A percentile compares a stretch with the other conserved stretches of the same genome.
Evolutionary conservation across 176 grass and related monocot genomes (phyloP).

Genomic region (Rhynchospora pubera): DNA sequence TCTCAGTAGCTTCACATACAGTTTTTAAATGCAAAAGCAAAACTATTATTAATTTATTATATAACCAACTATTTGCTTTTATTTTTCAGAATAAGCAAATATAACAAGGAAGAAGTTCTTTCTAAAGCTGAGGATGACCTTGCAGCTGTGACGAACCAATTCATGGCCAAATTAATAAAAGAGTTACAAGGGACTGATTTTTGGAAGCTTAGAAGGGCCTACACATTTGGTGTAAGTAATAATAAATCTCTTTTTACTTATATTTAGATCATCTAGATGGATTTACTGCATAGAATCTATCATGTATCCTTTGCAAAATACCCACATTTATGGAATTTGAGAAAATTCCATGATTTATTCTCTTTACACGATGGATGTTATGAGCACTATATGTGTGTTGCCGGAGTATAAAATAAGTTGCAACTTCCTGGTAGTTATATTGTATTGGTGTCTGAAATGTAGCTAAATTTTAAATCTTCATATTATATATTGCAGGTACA

Average conservation of each 20-base stretch:
- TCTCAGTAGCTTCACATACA: conserved; percentile 11
- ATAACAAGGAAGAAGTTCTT: conserved; percentile 81
- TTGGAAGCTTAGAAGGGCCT: conserved; percentile 95
- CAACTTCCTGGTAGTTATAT: not conserved
- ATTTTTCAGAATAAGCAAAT: conserved; percentile 63
- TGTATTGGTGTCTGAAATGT: not conserved
- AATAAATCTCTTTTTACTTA: conserved; percentile 4
- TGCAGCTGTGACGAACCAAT: conserved; percentile 56
- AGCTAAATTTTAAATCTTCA: not conserved
- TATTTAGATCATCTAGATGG: conserved; percentile 9
- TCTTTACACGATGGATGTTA: no score
- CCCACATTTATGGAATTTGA: not conserved
- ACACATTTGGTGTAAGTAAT: conserved; percentile 76
- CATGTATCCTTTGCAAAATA: not conserved
- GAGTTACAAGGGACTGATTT: conserved; percentile 93
- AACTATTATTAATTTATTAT: not conserved
- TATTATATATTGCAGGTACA: conserved; percentile 59
- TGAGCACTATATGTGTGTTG: not conserved
- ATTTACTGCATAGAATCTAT: not conserved
- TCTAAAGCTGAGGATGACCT: conserved; percentile 91
- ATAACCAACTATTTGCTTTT: conserved; percentile 2
- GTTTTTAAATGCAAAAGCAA: not conserved
- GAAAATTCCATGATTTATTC: not conserved
- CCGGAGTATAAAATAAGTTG: not conserved
- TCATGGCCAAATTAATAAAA: conserved; percentile 79